Evolutionary conservation across 495 filamentous ascomycete species (phyloP).

Genomic region (Penicillium antarcticum): DNA sequence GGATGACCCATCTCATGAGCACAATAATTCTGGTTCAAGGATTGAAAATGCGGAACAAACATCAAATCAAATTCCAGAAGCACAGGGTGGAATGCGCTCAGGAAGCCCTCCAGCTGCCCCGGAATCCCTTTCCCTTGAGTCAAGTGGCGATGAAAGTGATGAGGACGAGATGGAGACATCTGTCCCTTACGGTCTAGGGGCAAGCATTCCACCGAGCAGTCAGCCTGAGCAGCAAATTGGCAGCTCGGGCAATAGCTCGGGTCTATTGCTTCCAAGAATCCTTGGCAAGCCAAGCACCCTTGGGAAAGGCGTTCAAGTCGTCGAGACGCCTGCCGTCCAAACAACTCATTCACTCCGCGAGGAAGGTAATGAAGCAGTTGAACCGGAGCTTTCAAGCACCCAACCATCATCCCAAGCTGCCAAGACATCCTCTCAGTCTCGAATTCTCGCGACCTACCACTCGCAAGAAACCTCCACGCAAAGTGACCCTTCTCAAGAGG

Average conservation of each 20-base stretch:
- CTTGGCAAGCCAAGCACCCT: slow-evolving; percentile 12
- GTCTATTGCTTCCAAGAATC: slow-evolving; percentile 18
- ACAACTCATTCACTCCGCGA: slow-evolving; percentile 7
- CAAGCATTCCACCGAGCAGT: slow-evolving; percentile 23
- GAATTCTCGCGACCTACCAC: slow-evolving; percentile 31
- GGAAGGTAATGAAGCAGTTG: not conserved
- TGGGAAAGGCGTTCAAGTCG: slow-evolving; percentile 33
- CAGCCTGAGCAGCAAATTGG: slow-evolving; percentile 23
- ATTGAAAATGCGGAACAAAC: not conserved
- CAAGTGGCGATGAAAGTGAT: slow-evolving; percentile 24
- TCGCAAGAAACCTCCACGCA: slow-evolving; percentile 21
- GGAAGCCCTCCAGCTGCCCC: not conserved
- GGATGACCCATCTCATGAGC: not conserved
- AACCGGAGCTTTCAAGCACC: not conserved
- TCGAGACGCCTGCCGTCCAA: slow-evolving; percentile 28
- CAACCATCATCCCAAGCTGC: slow-evolving; percentile 23
- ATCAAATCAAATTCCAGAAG: not conserved
- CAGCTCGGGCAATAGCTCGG: slow-evolving; percentile 27
- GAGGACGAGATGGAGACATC: slow-evolving; percentile 55
- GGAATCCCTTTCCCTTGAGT: not conserved
- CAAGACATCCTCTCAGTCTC: slow-evolving; percentile 38
- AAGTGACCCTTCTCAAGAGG: slow-evolving; percentile 20
- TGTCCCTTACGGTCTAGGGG: slow-evolving; percentile 47
- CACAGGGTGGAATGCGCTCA: not conserved
- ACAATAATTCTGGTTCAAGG: not conserved